Evolutionary conservation across 2,329 filamentous ascomycete species (phyloP).

Genomic region (Clarireedia homoeocarpa): DNA sequence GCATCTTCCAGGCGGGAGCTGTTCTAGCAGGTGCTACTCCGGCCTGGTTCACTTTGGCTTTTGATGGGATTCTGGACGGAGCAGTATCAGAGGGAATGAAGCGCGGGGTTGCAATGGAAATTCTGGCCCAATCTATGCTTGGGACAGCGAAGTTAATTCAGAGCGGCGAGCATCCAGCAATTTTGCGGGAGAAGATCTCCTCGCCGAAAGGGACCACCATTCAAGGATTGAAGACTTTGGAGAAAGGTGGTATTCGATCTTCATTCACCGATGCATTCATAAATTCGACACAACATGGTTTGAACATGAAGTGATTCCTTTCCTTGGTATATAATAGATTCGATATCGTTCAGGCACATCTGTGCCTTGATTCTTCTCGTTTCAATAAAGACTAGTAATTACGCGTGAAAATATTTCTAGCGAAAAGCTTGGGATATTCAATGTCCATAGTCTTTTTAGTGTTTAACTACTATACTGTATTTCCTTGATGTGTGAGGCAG

Average conservation of each 20-base stretch:
- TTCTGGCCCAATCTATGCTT: conserved; percentile 8
- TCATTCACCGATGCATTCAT: conserved; percentile 7
- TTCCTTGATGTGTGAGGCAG: too few relatives aligned
- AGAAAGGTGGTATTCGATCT: conserved; percentile 7
- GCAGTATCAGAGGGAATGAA: conserved; percentile 7
- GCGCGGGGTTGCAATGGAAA: conserved; percentile 1
- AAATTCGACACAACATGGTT: conserved; percentile 1
- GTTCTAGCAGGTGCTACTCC: conserved; percentile 8
- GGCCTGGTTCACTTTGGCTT: conserved; percentile 6
- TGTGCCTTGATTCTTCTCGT: background rate
- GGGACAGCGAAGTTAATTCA: conserved; percentile 6
- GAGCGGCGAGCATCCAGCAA: conserved; percentile 9
- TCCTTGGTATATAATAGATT: background rate
- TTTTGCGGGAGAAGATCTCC: conserved; percentile 6
- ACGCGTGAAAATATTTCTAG: too few relatives aligned
- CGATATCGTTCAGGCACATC: background rate
- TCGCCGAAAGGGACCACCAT: conserved; percentile 7
- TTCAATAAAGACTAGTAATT: too few relatives aligned
- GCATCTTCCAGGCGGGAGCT: conserved; percentile 1
- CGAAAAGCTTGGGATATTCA: too few relatives aligned
- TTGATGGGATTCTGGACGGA: conserved; percentile 8
- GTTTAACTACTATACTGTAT: too few relatives aligned
- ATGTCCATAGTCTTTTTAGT: too few relatives aligned
- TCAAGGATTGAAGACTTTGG: conserved; percentile 7
- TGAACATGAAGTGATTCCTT: conserved; percentile 4